These are phyloP conservation scores for Tolypocladium capitatum DNA, from an alignment of 2,329 filamentous ascomycete genomes.

Conservation along the genomic window DNA sequence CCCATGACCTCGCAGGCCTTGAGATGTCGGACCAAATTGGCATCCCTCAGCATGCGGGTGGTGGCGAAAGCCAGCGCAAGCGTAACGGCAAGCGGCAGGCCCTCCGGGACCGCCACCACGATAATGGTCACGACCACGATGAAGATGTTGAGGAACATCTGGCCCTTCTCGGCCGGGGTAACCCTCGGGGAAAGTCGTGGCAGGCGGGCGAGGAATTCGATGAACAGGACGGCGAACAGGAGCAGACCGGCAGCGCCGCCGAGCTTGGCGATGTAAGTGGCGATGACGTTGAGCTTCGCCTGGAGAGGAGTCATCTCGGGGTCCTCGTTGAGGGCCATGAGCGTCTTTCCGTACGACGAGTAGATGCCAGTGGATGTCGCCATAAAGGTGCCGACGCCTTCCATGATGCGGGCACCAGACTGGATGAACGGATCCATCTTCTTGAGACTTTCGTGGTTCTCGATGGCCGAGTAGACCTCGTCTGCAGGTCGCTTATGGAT, in stretches of 20 bases:
- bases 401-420: slow-evolving; percentile 66
- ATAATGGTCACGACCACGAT: slow-evolving; percentile 71
- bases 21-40: slow-evolving; percentile 63
- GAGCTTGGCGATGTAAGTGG: slow-evolving; percentile 65
- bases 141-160: slow-evolving; percentile 62
- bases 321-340: slow-evolving; percentile 61
- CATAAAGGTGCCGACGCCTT: slow-evolving; percentile 63
- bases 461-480: slow-evolving; percentile 56
- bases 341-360: slow-evolving; percentile 62
- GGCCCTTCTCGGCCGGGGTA: slow-evolving; percentile 60
- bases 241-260: slow-evolving; percentile 65
- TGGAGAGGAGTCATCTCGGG: slow-evolving; percentile 66
- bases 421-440: slow-evolving; percentile 78
- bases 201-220: slow-evolving; percentile 67
- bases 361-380: slow-evolving; percentile 61
- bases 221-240: slow-evolving; percentile 74
- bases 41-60: slow-evolving; percentile 63
- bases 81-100: slow-evolving; percentile 64
- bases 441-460: slow-evolving; percentile 49
- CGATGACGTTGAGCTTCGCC: slow-evolving; percentile 61
- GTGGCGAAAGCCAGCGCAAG: slow-evolving; percentile 66
- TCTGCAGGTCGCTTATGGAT: slow-evolving; percentile 55
- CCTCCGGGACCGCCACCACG: slow-evolving; percentile 68
- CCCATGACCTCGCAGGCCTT: slow-evolving; percentile 75
- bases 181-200: slow-evolving; percentile 30